A percentile compares a stretch with the other conserved stretches of the same genome.
phyloP scores from a whole-genome alignment of 441 rosid genomes.

The Pelargonium fulgidum region DNA sequence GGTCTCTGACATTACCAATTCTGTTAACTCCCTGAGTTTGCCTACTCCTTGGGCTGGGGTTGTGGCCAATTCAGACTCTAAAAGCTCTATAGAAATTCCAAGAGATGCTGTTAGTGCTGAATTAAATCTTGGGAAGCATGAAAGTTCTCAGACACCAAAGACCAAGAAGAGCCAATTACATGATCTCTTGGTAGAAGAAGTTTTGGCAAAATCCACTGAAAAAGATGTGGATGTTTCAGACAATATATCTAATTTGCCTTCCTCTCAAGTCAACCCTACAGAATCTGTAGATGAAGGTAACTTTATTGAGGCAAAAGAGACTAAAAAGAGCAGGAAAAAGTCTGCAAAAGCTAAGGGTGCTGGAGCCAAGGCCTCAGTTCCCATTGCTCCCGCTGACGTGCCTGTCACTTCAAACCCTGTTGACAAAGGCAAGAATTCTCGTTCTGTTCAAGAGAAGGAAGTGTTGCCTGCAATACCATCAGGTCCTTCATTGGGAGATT shows the following conservation, averaged over 20 bases:
- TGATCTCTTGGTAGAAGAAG: slow-evolving; percentile 62
- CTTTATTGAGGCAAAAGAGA: slow-evolving; percentile 87
- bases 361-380: slow-evolving; percentile 44
- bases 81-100: slow-evolving; percentile 38
- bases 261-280: slow-evolving; percentile 25
- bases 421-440: slow-evolving; percentile 70
- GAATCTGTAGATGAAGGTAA: slow-evolving; percentile 52
- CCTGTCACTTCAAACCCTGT: slow-evolving; percentile 50
- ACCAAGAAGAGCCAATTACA: slow-evolving; percentile 64
- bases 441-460: slow-evolving; percentile 53
- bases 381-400: slow-evolving; percentile 38
- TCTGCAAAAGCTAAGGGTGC: slow-evolving; percentile 71
- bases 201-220: slow-evolving; percentile 46
- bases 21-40: slow-evolving; percentile 37
- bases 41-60: slow-evolving; percentile 78
- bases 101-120: slow-evolving; percentile 35
- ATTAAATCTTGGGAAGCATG: slow-evolving; percentile 36
- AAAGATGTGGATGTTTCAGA: slow-evolving; percentile 43
- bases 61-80: slow-evolving; percentile 49
- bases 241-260: slow-evolving; percentile 24
- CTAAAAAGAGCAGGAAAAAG: slow-evolving; percentile 84
- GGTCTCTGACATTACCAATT: slow-evolving; percentile 44
- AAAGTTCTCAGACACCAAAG: slow-evolving; percentile 36
- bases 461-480: slow-evolving; percentile 71
- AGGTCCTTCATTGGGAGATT: slow-evolving; percentile 94